A percentile compares a stretch with the other conserved stretches of the same genome.
These are phyloP conservation scores for Dalechampia spathulata DNA, from an alignment of 441 rosid genomes.

Conservation along the genomic window DNA sequence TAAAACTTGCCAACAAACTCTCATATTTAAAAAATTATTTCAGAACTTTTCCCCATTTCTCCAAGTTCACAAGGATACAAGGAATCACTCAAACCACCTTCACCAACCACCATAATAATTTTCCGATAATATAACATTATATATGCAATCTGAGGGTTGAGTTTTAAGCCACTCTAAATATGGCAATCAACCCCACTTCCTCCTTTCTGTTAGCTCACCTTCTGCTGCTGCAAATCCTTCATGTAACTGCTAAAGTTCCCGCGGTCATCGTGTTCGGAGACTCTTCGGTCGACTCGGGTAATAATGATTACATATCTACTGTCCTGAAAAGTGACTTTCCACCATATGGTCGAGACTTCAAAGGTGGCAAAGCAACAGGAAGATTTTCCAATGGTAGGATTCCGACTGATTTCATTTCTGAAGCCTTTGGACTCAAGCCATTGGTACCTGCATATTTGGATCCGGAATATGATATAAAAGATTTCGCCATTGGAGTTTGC, in stretches of 20 bases:
- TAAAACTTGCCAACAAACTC: constrained; percentile 22
- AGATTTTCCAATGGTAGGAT: constrained; percentile 72
- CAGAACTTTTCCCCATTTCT: neutral
- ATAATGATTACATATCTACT: constrained; percentile 53
- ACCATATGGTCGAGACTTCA: constrained; percentile 70
- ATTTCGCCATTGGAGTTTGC: constrained; percentile 63
- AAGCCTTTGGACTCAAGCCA: constrained; percentile 48
- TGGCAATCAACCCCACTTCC: constrained; percentile 16
- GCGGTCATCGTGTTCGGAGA: constrained; percentile 70
- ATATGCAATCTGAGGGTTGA: neutral
- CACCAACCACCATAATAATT: constrained; percentile 17
- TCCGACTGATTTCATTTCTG: constrained; percentile 53
- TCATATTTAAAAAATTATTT: neutral
- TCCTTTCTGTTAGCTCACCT: constrained; percentile 24
- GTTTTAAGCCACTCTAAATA: constrained; percentile 11
- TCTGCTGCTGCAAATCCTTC: constrained; percentile 27
- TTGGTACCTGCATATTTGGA: constrained; percentile 57
- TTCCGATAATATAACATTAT: neutral
- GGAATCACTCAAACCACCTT: constrained; percentile 25
- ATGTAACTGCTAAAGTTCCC: constrained; percentile 35
- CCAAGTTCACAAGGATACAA: neutral
- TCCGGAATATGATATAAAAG: constrained; percentile 42
- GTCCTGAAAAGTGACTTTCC: constrained; percentile 41
- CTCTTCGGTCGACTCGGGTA: constrained; percentile 70
- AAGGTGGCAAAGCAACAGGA: constrained; percentile 48